These are phyloP conservation scores for Turritis glabra DNA, from an alignment of 345 rosid genomes.

Conservation along the genomic window DNA sequence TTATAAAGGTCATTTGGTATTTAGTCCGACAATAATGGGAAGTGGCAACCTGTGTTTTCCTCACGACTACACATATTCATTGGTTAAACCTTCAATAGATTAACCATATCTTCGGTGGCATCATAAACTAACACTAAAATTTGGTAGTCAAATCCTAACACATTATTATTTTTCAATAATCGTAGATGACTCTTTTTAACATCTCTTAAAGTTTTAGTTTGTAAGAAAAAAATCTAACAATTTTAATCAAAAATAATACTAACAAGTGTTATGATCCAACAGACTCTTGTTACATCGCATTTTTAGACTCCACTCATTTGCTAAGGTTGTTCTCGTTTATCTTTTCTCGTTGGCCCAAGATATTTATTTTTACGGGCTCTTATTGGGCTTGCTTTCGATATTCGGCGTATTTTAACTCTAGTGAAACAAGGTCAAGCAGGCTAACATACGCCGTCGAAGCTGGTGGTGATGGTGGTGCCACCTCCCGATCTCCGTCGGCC, in stretches of 20 bases:
- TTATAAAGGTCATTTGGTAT: neutral
- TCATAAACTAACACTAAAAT: neutral
- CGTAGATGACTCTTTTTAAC: neutral
- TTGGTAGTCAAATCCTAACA: neutral
- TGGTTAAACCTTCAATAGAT: neutral
- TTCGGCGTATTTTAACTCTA: conserved; percentile 16
- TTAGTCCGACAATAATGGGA: conserved; percentile 22
- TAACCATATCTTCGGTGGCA: neutral
- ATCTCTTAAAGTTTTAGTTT: neutral
- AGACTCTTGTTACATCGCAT: no score
- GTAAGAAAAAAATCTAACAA: neutral
- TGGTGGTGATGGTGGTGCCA: conserved; percentile 32
- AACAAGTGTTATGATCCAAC: neutral
- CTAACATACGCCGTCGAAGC: conserved; percentile 32
- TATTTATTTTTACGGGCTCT: neutral
- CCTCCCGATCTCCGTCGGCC: conserved; percentile 25
- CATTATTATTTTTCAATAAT: neutral
- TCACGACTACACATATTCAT: conserved; percentile 27
- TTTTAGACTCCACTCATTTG: no score
- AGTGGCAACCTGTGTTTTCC: conserved; percentile 30
- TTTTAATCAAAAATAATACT: neutral
- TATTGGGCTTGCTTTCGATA: conserved; percentile 13
- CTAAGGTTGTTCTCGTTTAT: neutral
- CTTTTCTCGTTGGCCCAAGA: conserved; percentile 5
- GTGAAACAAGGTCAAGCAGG: neutral